Evolutionary conservation across 2,329 filamentous ascomycete genomes (phyloP).

Genomic region (Byssoonygena ceratinophila): DNA sequence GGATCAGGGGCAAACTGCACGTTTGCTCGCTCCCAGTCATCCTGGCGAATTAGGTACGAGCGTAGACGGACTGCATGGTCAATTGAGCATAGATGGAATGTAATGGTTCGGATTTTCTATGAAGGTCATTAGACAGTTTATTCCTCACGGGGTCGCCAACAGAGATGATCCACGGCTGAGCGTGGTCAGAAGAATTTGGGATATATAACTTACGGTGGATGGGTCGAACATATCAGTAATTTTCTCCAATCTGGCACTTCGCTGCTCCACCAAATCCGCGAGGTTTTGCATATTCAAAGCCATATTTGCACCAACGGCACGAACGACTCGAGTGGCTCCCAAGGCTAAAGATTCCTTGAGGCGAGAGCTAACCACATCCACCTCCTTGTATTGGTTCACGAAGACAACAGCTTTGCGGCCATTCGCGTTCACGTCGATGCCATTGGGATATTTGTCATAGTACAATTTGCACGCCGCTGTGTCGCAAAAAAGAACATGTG

Average conservation of each 20-base stretch:
- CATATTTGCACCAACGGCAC: slow-evolving; percentile 34
- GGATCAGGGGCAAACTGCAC: slow-evolving; percentile 38
- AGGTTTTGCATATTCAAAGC: slow-evolving; percentile 28
- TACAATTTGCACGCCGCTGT: slow-evolving; percentile 28
- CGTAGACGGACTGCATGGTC: slow-evolving; percentile 39
- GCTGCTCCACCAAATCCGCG: slow-evolving; percentile 31
- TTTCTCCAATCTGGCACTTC: slow-evolving; percentile 37
- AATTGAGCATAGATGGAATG: slow-evolving; percentile 42
- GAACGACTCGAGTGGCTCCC: slow-evolving; percentile 39
- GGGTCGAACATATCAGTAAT: slow-evolving; percentile 35
- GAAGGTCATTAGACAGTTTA: background rate
- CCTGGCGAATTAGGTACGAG: slow-evolving; percentile 28
- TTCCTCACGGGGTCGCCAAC: background rate
- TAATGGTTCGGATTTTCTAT: slow-evolving; percentile 27
- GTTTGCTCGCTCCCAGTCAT: slow-evolving; percentile 40
- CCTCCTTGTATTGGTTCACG: slow-evolving; percentile 30
- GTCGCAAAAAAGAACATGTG: slow-evolving; percentile 30
- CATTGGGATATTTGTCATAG: slow-evolving; percentile 29
- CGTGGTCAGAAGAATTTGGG: background rate
- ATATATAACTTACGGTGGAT: slow-evolving; percentile 32
- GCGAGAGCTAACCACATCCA: slow-evolving; percentile 34
- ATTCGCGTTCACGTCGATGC: slow-evolving; percentile 28
- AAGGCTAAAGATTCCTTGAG: slow-evolving; percentile 33
- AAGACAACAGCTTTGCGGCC: slow-evolving; percentile 25
- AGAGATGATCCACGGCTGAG: background rate